Conservation (phyloP, 768 basidiomycete species). For the Termitomyces sp. region DNA sequence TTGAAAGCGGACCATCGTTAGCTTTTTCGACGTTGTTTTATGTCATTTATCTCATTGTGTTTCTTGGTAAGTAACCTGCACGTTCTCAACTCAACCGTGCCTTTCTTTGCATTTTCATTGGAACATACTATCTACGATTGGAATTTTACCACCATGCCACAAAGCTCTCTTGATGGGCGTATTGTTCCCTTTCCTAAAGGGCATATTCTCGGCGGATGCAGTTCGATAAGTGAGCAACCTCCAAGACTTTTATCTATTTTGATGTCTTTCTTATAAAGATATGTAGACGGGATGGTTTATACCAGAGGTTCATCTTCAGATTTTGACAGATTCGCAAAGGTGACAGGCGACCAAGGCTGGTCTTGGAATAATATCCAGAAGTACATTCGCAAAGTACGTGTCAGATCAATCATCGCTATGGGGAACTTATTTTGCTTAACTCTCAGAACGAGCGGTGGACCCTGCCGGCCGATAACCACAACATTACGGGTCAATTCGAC, state of each 20-base stretch:
- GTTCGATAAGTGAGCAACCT: constrained; percentile 19
- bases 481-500: constrained; percentile 25
- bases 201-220: constrained; percentile 25
- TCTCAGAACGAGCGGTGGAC: constrained; percentile 22
- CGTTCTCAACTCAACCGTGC: constrained; percentile 17
- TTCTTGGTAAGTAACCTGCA: constrained; percentile 14
- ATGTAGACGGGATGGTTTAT: constrained; percentile 18
- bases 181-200: constrained; percentile 16
- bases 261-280: not conserved
- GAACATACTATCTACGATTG: constrained; percentile 19
- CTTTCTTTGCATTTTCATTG: constrained; percentile 13
- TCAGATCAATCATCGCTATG: not conserved
- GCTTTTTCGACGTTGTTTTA: not conserved
- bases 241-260: not conserved
- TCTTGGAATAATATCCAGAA: constrained; percentile 19
- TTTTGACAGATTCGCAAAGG: constrained; percentile 18
- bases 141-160: constrained; percentile 24
- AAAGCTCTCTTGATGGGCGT: constrained; percentile 17
- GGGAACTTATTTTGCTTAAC: not conserved
- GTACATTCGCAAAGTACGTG: constrained; percentile 1
- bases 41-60: not conserved
- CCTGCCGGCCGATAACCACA: constrained; percentile 12
- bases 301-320: constrained; percentile 20
- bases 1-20: not conserved
- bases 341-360: constrained; percentile 23